A percentile compares a stretch with the other conserved stretches of the same genome.
These are phyloP conservation scores for Populus davidiana DNA, from an alignment of 345 rosid genomes.

Conservation along the genomic window DNA sequence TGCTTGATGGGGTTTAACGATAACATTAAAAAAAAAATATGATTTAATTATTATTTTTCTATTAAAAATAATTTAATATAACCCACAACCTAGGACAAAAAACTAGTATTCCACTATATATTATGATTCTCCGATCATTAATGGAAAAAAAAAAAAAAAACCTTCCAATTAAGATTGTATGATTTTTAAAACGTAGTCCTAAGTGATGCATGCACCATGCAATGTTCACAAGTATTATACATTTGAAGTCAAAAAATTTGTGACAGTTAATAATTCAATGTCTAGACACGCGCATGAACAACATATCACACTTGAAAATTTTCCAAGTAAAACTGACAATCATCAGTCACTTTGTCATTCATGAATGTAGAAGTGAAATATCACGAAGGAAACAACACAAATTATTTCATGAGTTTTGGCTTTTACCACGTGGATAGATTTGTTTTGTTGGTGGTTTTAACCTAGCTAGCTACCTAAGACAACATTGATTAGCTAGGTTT, in stretches of 20 bases:
- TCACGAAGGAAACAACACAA: not conserved
- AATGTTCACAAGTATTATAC: too few relatives aligned
- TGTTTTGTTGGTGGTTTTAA: not conserved
- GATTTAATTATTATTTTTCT: too few relatives aligned
- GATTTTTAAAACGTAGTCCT: not conserved
- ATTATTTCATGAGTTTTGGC: not conserved
- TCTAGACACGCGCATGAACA: not conserved
- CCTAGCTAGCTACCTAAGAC: not conserved
- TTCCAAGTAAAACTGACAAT: not conserved
- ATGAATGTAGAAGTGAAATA: not conserved
- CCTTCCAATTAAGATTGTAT: not conserved
- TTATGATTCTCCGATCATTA: too few relatives aligned
- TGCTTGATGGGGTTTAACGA: accelerated
- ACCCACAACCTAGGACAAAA: too few relatives aligned
- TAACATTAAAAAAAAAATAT: too few relatives aligned
- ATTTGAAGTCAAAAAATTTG: too few relatives aligned
- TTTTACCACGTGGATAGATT: not conserved
- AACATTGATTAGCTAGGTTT: not conserved
- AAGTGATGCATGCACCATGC: not conserved
- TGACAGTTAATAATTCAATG: not conserved
- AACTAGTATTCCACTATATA: too few relatives aligned
- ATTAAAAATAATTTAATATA: too few relatives aligned
- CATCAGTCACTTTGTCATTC: not conserved
- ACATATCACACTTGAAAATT: not conserved
- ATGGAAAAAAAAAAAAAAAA: too few relatives aligned